Conservation (phyloP, 495 filamentous ascomycete species). For the Mytilinidion resinicola region DNA sequence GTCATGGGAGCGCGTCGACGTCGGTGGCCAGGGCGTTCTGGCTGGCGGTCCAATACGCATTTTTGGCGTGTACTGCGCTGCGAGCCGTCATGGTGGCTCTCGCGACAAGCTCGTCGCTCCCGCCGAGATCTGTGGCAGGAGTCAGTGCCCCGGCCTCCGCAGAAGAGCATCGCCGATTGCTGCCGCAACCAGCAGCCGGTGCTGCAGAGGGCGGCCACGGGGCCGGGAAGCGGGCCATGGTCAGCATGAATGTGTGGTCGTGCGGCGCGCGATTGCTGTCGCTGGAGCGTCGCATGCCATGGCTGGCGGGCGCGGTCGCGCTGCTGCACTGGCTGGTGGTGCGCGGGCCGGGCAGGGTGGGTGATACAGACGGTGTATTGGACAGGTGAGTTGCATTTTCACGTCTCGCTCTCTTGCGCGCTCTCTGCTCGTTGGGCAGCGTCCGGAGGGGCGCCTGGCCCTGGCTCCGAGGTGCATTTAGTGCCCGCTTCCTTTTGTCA, state of each 20-base stretch:
- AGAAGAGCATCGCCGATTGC: conserved; percentile 22
- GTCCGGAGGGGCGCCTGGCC: not conserved
- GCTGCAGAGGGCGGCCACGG: conserved; percentile 10
- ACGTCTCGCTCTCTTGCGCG: conserved; percentile 4
- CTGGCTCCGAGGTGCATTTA: conserved; percentile 25
- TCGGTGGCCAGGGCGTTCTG: conserved; percentile 53
- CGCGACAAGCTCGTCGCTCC: conserved; percentile 47
- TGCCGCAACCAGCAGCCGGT: conserved; percentile 6
- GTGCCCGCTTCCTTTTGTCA: conserved; percentile 7
- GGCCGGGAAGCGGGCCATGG: conserved; percentile 57
- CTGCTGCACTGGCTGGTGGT: conserved; percentile 66
- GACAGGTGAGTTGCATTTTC: conserved; percentile 70
- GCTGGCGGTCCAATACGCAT: conserved; percentile 61
- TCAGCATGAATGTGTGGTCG: conserved; percentile 66
- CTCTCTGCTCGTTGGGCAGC: conserved; percentile 27
- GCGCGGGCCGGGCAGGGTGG: conserved; percentile 65
- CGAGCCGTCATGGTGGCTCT: conserved; percentile 55
- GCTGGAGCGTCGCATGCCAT: conserved; percentile 74
- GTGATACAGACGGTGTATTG: conserved; percentile 65
- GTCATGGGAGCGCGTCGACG: conserved; percentile 8
- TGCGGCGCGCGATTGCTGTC: conserved; percentile 63
- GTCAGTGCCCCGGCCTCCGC: conserved; percentile 24
- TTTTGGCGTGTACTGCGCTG: conserved; percentile 57
- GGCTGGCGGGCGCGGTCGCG: conserved; percentile 65
- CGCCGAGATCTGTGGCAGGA: conserved; percentile 37